These are phyloP conservation scores for Exophiala bonariae DNA, from an alignment of 2,329 filamentous ascomycete genomes.

Conservation along the genomic window DNA sequence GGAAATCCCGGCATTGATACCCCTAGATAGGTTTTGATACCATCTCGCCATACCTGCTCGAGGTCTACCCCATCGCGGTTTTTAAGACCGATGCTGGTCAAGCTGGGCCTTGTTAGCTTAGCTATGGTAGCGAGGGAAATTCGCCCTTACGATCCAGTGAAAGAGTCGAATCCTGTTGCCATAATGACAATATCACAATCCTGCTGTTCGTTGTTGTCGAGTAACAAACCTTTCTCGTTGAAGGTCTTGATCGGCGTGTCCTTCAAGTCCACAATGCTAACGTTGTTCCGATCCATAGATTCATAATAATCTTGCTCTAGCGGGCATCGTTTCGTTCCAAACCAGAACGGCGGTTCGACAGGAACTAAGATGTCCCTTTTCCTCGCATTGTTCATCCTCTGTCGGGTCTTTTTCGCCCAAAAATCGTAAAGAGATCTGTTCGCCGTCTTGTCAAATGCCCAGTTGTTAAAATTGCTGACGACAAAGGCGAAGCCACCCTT, in stretches of 20 bases:
- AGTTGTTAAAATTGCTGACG: slow-evolving; percentile 54
- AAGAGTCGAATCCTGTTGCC: slow-evolving; percentile 47
- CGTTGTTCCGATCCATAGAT: slow-evolving; percentile 46
- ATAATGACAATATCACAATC: slow-evolving; percentile 44
- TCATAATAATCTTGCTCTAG: slow-evolving; percentile 56
- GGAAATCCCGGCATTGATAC: slow-evolving; percentile 43
- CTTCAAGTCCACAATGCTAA: slow-evolving; percentile 48
- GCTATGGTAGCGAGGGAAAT: too few relatives aligned
- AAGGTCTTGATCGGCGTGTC: slow-evolving; percentile 32
- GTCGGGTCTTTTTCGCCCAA: slow-evolving; percentile 55
- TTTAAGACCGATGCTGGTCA: slow-evolving; percentile 40
- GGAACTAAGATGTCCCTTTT: slow-evolving; percentile 57
- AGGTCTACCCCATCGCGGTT: slow-evolving; percentile 33
- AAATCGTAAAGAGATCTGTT: slow-evolving; percentile 58
- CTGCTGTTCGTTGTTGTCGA: slow-evolving; percentile 16
- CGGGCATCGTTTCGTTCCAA: slow-evolving; percentile 53
- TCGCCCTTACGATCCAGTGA: slow-evolving; percentile 34
- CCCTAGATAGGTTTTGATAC: slow-evolving; percentile 44
- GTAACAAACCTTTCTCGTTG: slow-evolving; percentile 17
- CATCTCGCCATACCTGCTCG: slow-evolving; percentile 36
- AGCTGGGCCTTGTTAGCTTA: slow-evolving; percentile 17
- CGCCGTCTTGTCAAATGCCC: slow-evolving; percentile 45
- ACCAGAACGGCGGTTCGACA: slow-evolving; percentile 52
- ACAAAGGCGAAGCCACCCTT: slow-evolving; percentile 57
- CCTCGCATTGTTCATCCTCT: slow-evolving; percentile 51